Percentiles rank a stretch among this genome's conserved stretches.
Evolutionary conservation across 177 flowering plant species (phyloP).

Genomic region (Vitis hybrid): DNA sequence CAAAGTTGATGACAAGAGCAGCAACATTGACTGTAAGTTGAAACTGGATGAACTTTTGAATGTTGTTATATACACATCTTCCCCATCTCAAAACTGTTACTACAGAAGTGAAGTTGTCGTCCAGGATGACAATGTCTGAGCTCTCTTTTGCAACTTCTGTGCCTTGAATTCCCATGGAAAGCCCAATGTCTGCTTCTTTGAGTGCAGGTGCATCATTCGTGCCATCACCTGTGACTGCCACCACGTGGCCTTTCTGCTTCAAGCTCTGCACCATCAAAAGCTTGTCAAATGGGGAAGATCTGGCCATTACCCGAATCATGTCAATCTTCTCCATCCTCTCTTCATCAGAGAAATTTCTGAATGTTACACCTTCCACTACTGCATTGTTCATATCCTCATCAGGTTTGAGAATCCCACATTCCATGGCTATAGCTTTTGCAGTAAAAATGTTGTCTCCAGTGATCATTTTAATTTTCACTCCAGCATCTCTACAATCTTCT

Average conservation of each 20-base stretch:
- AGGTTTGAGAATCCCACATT: constrained; percentile 34
- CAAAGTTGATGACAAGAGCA: constrained; percentile 38
- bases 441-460: constrained; percentile 41
- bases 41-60: constrained; percentile 48
- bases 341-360: constrained; percentile 27
- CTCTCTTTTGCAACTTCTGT: constrained; percentile 42
- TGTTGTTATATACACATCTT: constrained; percentile 37
- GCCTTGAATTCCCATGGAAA: constrained; percentile 46
- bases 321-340: constrained; percentile 32
- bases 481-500: constrained; percentile 26
- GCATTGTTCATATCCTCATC: constrained; percentile 14
- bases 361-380: constrained; percentile 30
- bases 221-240: constrained; percentile 59
- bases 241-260: constrained; percentile 50
- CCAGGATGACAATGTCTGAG: constrained; percentile 39
- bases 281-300: constrained; percentile 57
- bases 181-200: constrained; percentile 50
- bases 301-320: constrained; percentile 33
- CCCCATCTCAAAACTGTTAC: constrained; percentile 41
- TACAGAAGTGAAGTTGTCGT: constrained; percentile 37
- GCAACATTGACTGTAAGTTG: constrained; percentile 48
- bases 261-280: constrained; percentile 46
- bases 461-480: constrained; percentile 37
- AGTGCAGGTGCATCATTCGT: constrained; percentile 54
- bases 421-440: constrained; percentile 37